Base-by-base conservation (phyloP, 352 stramenopile species). In the Globisporangium recalcitrans region DNA sequence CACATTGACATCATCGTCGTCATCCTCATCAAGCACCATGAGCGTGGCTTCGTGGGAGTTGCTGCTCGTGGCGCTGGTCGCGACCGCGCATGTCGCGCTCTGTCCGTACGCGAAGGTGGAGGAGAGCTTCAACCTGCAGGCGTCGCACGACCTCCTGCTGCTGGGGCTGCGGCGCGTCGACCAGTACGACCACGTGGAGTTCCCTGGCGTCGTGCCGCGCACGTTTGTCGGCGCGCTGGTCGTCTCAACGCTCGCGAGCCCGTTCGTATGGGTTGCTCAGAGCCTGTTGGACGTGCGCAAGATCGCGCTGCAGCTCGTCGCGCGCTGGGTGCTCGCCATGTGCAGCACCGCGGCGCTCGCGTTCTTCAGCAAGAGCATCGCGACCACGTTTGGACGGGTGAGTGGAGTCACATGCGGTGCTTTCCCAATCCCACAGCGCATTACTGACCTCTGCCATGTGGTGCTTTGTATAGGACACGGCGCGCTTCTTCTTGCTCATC, bases 111-210 rank as follows among this genome's bases (percentile, higher is more conserved):
- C 85, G 11, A 97, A 97, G 67, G 96, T 99, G 13, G 97, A 99
- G 71, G 97, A 99, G 78, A 98, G 89, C 57, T 99, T 99, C 75
- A 98, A 99, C 69, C 74, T 98, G 21, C 97, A 99, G 82, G 98
- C 97, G 10, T 96, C 92, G 19, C 96, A 99, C 75, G 98, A 99
- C 74, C 66, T 99, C 26, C 88, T 98, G 31, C 84, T 87, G 8
- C 83, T 92, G 38, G 77, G 75, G 47, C 62, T 71, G 42, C 57
- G 67, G 32, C 58, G 72, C 40, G 63, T 95, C 24, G 62, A 64
- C 22, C 24, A 69, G 21, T 99, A 97, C 68, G 98, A 99, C 82
- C 98, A 99, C 81, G 75, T 98, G 38, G 80, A 92, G 65, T 99
- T 98, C 75, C 97, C 97, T 0, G 98, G 98, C 22, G 97, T 99